phyloP scores from a whole-genome alignment of 108 stramenopile genomes.

The Hondaea fermentalgiana region DNA sequence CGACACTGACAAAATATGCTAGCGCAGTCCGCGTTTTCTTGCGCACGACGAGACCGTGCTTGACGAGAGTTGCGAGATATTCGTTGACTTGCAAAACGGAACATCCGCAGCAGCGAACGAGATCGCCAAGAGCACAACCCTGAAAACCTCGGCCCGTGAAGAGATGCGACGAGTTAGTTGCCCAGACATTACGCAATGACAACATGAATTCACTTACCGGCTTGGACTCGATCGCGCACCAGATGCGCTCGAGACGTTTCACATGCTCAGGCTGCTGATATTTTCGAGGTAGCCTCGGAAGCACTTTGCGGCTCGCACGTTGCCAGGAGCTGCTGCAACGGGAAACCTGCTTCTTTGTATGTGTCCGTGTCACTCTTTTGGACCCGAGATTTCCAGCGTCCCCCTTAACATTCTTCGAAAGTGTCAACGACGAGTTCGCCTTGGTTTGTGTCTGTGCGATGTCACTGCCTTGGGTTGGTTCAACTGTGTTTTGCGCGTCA shows the following conservation, averaged over 20 bases:
- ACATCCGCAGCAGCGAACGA: neutral
- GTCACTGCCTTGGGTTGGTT: too few species aligned
- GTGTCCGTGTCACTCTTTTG: too few species aligned
- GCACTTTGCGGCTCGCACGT: neutral
- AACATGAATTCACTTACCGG: neutral
- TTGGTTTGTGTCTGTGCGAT: too few species aligned
- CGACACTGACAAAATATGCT: neutral
- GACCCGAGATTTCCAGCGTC: too few species aligned
- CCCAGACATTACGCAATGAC: neutral
- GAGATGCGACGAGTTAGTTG: too few species aligned
- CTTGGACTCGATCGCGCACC: neutral
- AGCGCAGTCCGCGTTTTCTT: neutral
- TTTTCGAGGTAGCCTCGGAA: neutral
- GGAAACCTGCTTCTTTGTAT: too few species aligned
- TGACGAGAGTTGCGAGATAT: neutral
- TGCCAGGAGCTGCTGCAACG: neutral
- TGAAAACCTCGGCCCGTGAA: neutral
- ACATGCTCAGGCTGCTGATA: neutral
- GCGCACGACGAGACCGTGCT: neutral
- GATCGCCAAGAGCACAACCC: neutral
- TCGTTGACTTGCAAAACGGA: slow-evolving; percentile 5
- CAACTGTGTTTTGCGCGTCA: too few species aligned
- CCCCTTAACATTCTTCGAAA: too few species aligned
- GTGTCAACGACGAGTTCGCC: too few species aligned
- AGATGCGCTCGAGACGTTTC: neutral